Evolutionary conservation across 2,329 filamentous ascomycete species (phyloP).

Genomic region (Trichoderma lentiforme): DNA sequence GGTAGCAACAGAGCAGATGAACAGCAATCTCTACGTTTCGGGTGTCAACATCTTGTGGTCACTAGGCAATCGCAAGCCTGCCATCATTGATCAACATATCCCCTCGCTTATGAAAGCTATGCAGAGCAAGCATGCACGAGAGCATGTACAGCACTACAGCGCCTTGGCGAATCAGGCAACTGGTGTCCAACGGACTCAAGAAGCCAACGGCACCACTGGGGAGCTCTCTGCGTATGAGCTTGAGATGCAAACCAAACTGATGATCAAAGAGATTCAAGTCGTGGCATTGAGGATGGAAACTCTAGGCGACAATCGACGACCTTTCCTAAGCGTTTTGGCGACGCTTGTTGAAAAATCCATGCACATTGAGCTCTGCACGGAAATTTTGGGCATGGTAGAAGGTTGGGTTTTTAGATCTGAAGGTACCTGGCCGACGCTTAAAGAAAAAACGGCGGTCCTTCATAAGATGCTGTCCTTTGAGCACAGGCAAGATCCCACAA

Average conservation of each 20-base stretch:
- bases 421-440: constrained; percentile 93
- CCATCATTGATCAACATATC: constrained; percentile 87
- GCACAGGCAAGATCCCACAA: constrained; percentile 72
- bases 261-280: constrained; percentile 93
- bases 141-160: constrained; percentile 79
- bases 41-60: constrained; percentile 94
- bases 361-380: constrained; percentile 81
- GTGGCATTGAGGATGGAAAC: constrained; percentile 89
- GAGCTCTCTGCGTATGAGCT: constrained; percentile 73
- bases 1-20: constrained; percentile 84
- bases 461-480: constrained; percentile 99
- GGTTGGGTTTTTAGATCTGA: constrained; percentile 94
- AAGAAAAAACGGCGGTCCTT: constrained; percentile 98
- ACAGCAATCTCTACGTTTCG: constrained; percentile 75
- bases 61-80: constrained; percentile 76
- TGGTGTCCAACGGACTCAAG: constrained; percentile 45
- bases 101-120: constrained; percentile 86
- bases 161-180: constrained; percentile 51
- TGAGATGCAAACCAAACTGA: constrained; percentile 84
- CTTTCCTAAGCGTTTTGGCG: constrained; percentile 91
- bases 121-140: constrained; percentile 85
- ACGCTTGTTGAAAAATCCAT: constrained; percentile 93
- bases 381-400: constrained; percentile 91
- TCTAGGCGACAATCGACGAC: constrained; percentile 83
- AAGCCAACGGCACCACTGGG: constrained; percentile 49